Percentiles rank a stretch among this genome's conserved stretches.
phyloP scores from a whole-genome alignment of 148 eudicot species.

The Mesembryanthemum crystallinum region DNA sequence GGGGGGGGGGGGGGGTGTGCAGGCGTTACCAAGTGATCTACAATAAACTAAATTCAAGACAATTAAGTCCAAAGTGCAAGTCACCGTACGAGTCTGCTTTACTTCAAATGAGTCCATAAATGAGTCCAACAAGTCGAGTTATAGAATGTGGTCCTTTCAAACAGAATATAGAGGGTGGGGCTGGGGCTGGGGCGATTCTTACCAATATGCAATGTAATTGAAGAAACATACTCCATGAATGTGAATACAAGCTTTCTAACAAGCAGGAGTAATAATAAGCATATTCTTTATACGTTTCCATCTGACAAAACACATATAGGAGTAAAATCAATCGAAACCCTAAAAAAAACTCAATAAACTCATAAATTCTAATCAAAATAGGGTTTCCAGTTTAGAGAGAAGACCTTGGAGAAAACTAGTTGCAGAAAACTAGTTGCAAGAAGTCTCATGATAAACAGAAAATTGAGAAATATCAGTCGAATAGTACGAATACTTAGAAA shows the following conservation, averaged over 20 bases:
- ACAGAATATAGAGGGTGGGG: no score
- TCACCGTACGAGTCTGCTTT: constrained; percentile 36
- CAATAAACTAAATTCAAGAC: neutral
- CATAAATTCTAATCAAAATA: neutral
- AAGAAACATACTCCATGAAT: constrained; percentile 61
- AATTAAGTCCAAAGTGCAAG: constrained; percentile 71
- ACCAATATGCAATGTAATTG: neutral
- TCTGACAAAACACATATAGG: constrained; percentile 36
- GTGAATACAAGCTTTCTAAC: constrained; percentile 88
- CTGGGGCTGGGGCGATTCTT: no score
- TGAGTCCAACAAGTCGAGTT: constrained; percentile 34
- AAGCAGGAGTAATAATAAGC: constrained; percentile 87
- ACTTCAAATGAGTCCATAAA: constrained; percentile 23
- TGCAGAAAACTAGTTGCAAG: no score
- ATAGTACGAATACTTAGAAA: constrained; percentile 10
- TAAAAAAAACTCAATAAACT: neutral
- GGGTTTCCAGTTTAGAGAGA: neutral
- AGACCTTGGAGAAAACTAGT: no score
- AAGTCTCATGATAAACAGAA: no score
- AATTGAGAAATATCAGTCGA: neutral
- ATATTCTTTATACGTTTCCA: constrained; percentile 83
- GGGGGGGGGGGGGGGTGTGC: no score
- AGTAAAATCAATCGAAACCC: constrained; percentile 15
- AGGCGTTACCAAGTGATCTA: no score
- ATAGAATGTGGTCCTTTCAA: neutral